A percentile compares a stretch with the other conserved stretches of the same genome.
Evolutionary conservation across 352 stramenopile genomes (phyloP).

Genomic region (Phytopythium mirpurense): DNA sequence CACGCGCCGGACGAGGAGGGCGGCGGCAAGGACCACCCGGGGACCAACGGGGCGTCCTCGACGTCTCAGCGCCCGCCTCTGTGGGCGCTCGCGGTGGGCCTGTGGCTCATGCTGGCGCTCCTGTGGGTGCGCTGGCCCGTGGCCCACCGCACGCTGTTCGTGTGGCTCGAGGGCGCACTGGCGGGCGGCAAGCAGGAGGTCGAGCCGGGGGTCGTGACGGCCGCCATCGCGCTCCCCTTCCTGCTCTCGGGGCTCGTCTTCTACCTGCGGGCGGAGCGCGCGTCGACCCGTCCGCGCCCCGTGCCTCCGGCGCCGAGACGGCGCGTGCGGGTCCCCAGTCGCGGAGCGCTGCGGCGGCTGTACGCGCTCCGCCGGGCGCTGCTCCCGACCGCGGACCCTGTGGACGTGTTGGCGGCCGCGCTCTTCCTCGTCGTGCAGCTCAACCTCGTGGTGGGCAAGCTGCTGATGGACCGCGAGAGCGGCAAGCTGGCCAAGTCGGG

Average conservation of each 20-base stretch:
- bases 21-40: background rate
- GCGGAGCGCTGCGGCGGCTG: background rate
- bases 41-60: background rate
- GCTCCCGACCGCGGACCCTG: conserved; percentile 21
- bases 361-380: background rate
- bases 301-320: background rate
- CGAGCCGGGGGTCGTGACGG: conserved; percentile 35
- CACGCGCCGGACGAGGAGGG: conserved; percentile 18
- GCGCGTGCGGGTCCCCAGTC: background rate
- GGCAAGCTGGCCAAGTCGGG: conserved; percentile 65
- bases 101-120: conserved; percentile 33
- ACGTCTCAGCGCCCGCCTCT: background rate
- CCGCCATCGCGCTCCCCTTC: conserved; percentile 35
- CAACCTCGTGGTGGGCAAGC: conserved; percentile 56
- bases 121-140: conserved; percentile 50
- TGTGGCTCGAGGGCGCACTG: conserved; percentile 20
- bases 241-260: conserved; percentile 28
- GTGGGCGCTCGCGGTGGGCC: conserved; percentile 2
- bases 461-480: conserved; percentile 55
- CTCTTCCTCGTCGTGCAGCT: conserved; percentile 52
- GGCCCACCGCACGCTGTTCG: conserved; percentile 25
- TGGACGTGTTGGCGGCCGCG: conserved; percentile 34
- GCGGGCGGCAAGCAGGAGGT: conserved; percentile 31
- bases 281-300: conserved; percentile 1
- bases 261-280: conserved; percentile 26